Base-by-base conservation (phyloP, 2,329 filamentous ascomycete species). In the Podosphaera leucotricha region DNA sequence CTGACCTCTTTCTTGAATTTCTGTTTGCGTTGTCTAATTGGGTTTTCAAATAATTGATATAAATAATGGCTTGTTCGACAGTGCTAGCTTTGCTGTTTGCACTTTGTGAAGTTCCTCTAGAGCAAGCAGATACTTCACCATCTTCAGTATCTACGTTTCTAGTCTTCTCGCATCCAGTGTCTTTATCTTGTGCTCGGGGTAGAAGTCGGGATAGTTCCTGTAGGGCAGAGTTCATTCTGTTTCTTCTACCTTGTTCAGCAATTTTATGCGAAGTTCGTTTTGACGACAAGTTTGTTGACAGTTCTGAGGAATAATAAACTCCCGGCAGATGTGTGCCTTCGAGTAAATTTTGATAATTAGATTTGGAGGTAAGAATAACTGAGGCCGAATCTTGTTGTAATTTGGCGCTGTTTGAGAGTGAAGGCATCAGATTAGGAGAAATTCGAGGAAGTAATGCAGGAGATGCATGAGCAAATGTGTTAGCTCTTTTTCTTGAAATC, bases 231-330 rank as follows among this genome's bases (percentile, higher is more conserved):
- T 98, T 98, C 62, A 98, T 95, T 41, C 90, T 75, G 58, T 98
- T 95, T 47, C 90, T 71, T 41, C 90, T 76, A 6, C 90, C 90
- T 63, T 98, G 90, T 62, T 98, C 90, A 16, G 90, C 90, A 51
- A 98, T 83, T 62, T 98, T 98, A 64, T 98, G 90, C 38, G 85
- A 93, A 1, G 90, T 95, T 44, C 87, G 79, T 64, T 98, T 98
- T 2, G 85, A 93, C 0, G 86, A 94, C 21, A 98, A 65, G 51
- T 93, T 93, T 19, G 86, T 92, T 6, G 86, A 92, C 37, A 98
- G 68, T 43, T 86, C 82, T 52, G 81, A 84, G 0, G 87, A 86
- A 53, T 94, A 95, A 1, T 80, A 80, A 11, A 94, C 80, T 11
- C 87, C 87, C 0, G 86, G 86, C 0, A 94, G 75, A 45, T 79